Base-by-base conservation (phyloP, 306 rosid species). In the Gynostemma pentaphyllum region DNA sequence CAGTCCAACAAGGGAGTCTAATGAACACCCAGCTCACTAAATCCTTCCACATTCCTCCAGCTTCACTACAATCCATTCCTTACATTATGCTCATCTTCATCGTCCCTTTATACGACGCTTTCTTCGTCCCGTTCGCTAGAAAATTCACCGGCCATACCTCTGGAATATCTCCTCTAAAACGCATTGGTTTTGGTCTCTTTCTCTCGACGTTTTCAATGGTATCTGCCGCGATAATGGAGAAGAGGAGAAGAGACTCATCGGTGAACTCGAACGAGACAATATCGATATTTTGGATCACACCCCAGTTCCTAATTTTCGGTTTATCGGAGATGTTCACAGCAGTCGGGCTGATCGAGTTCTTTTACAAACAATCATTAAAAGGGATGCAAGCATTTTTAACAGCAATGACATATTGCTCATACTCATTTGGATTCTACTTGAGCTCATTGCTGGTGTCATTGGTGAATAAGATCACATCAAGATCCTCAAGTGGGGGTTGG, bases 211-310 rank as follows among this genome's bases (percentile, higher is more conserved):
- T 94, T 64, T 94, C 99, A 0, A 94, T 94, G 99, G 83, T 94
- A 27, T 42, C 99, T 0, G 99, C 99, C 34, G 99, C 95, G 26
- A 30, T 89, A 1, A 68, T 73, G 85, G 99, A 94, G 85, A 79
- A 79, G 40, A 86, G 74, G 75, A 78, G 99, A 37, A 84, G 92
- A 69, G 94, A 86, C 21, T 75, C 84, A 8, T 85, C 87, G 1
- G 15, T 85, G 1, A 48, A 73, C 40, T 75, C 18, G 1, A 63
- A 72, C 73, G 26, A 75, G 23, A 86, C 71, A 1, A 4, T 94
- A 37, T 94, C 99, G 19, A 88, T 94, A 23, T 94, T 94, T 21
- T 94, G 99, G 99, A 94, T 94, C 57, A 76, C 99, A 1, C 99
- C 99, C 10, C 99, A 94, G 19, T 94, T 84, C 82, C 74, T 94